phyloP scores from a whole-genome alignment of 164 flowering plant genomes.

The Euptelea pleiosperma region DNA sequence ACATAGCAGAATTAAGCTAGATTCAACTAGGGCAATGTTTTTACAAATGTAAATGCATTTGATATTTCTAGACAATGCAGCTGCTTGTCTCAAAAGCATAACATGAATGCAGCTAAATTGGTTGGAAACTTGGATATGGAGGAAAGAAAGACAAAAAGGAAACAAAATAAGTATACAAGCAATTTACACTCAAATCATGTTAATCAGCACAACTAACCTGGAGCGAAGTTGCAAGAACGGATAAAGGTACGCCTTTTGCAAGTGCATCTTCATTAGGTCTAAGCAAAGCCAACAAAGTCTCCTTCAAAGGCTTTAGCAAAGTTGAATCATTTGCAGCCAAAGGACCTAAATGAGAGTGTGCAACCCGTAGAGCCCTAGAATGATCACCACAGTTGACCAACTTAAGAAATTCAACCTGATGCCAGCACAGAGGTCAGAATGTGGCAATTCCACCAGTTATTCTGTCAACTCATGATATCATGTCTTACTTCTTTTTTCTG shows the following conservation, averaged over 20 bases:
- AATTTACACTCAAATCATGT: background rate
- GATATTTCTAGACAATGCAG: too few relatives aligned
- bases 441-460: background rate
- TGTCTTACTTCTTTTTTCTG: background rate
- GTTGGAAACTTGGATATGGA: background rate
- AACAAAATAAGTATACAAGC: background rate
- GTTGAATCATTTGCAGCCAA: conserved; percentile 69
- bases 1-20: too few relatives aligned
- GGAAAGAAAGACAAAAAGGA: too few relatives aligned
- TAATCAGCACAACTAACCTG: conserved; percentile 47
- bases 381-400: conserved; percentile 75
- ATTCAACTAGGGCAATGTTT: too few relatives aligned
- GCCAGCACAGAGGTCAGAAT: conserved; percentile 13
- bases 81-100: background rate
- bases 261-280: conserved; percentile 57
- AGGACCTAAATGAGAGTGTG: conserved; percentile 81
- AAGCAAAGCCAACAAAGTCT: conserved; percentile 79
- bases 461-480: background rate
- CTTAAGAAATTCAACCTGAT: conserved; percentile 92
- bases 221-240: conserved; percentile 79
- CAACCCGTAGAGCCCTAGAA: conserved; percentile 72
- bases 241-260: conserved; percentile 58
- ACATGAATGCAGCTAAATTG: background rate
- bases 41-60: too few relatives aligned
- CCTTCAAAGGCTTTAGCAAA: conserved; percentile 85